Conservation (phyloP, 768 basidiomycete genomes). For the Polyporus arcularius region DNA sequence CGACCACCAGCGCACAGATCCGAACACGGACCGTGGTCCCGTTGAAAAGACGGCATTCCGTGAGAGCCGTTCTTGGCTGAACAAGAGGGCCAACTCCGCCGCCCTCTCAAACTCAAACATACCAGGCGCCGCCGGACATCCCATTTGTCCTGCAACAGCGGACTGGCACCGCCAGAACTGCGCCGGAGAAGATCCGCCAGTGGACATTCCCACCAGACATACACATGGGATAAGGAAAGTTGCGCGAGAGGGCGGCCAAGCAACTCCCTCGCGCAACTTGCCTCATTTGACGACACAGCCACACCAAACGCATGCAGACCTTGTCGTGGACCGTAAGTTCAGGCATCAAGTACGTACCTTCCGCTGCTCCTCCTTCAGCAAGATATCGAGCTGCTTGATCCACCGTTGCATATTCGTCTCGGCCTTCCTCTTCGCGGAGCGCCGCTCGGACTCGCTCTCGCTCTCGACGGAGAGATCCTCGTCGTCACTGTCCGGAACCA, state of each 20-base stretch:
- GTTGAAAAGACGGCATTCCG: no score
- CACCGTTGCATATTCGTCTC: constrained; percentile 60
- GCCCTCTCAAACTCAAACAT: no score
- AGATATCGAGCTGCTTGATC: constrained; percentile 63
- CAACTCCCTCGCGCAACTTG: no score
- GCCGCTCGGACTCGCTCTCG: constrained; percentile 28
- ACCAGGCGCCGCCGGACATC: no score
- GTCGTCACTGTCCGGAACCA: constrained; percentile 70
- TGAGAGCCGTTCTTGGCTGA: no score
- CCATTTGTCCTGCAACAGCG: no score
- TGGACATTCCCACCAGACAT: no score
- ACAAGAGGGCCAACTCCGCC: no score
- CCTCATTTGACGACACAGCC: background rate
- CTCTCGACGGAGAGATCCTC: constrained; percentile 50
- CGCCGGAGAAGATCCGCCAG: no score
- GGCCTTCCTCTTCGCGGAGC: constrained; percentile 33
- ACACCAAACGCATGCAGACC: background rate
- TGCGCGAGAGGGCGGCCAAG: background rate
- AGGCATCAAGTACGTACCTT: constrained; percentile 48
- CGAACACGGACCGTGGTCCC: no score
- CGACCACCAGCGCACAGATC: no score
- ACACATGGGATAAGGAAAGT: background rate
- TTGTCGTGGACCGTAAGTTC: background rate
- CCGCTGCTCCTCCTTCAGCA: constrained; percentile 66
- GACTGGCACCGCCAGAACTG: no score